phyloP scores from a whole-genome alignment of 306 rosid genomes.

The Bauhinia variegata region DNA sequence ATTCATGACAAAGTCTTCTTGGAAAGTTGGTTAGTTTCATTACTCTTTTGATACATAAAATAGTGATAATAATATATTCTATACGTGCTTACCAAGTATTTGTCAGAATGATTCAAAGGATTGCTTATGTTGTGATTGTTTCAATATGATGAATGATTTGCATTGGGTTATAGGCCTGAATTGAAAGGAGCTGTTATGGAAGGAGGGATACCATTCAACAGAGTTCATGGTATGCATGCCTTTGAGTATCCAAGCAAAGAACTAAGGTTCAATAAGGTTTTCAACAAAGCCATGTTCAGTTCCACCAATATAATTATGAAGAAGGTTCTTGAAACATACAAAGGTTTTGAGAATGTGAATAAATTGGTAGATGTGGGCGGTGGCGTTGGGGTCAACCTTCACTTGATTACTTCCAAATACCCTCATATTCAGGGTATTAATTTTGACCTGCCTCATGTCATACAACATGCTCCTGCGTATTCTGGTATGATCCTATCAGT shows the following conservation, averaged over 20 bases:
- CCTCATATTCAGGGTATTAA: slow-evolving; percentile 42
- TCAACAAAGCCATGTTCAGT: slow-evolving; percentile 44
- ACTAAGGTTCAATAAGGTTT: slow-evolving; percentile 25
- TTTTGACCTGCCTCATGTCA: slow-evolving; percentile 58
- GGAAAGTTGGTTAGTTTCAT: slow-evolving; percentile 35
- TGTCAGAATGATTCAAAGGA: no score
- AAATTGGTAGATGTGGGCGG: slow-evolving; percentile 52
- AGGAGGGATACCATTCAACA: slow-evolving; percentile 39
- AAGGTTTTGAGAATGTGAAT: slow-evolving; percentile 34
- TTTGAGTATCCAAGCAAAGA: slow-evolving; percentile 31
- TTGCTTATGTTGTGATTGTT: no score
- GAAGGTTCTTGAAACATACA: slow-evolving; percentile 30
- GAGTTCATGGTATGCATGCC: slow-evolving; percentile 24
- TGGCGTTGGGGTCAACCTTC: slow-evolving; percentile 39
- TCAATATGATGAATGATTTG: no score
- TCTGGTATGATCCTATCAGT: slow-evolving; percentile 33
- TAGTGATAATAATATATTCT: no score
- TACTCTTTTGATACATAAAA: no score
- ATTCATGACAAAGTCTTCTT: slow-evolving; percentile 36
- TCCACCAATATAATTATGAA: slow-evolving; percentile 19
- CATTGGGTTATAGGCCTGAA: slow-evolving; percentile 22
- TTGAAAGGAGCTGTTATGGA: slow-evolving; percentile 33
- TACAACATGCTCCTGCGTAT: slow-evolving; percentile 46
- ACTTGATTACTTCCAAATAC: slow-evolving; percentile 42
- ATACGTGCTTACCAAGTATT: no score